A percentile compares a stretch with the other conserved stretches of the same genome.
phyloP scores from a whole-genome alignment of 2,329 filamentous ascomycete species.

The Phyllosticta ampelicida region DNA sequence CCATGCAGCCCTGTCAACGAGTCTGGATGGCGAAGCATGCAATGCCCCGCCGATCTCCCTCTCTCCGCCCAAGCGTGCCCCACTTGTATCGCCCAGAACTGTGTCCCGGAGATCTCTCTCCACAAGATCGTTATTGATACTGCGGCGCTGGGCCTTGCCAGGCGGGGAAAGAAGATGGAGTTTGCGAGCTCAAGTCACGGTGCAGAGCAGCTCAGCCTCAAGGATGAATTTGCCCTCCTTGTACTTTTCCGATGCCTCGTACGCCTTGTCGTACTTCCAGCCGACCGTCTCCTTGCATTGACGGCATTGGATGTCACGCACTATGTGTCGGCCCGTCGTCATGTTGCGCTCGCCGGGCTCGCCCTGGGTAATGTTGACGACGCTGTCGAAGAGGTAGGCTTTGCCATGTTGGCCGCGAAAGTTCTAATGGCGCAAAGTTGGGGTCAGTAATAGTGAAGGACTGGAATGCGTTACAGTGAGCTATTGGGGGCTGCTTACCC shows the following conservation, averaged over 20 bases:
- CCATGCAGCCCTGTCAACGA: background rate
- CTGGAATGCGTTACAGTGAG: background rate
- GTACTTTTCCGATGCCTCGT: conserved; percentile 86
- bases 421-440: conserved; percentile 49
- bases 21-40: background rate
- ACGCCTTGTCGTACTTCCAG: conserved; percentile 99
- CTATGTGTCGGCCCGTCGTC: conserved; percentile 91
- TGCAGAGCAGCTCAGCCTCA: conserved; percentile 79
- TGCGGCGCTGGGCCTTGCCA: background rate
- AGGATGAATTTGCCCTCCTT: conserved; percentile 98
- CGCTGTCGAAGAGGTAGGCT: conserved; percentile 87
- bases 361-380: conserved; percentile 79
- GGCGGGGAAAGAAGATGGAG: background rate
- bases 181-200: conserved; percentile 40
- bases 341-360: conserved; percentile 92
- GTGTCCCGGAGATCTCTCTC: background rate
- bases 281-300: conserved; percentile 90
- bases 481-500: conserved; percentile 46
- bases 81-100: background rate
- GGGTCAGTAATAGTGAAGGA: background rate
- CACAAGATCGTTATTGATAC: background rate
- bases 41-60: background rate
- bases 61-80: background rate
- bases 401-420: conserved; percentile 98
- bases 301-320: conserved; percentile 83